Conservation (phyloP, 192 early-diverging fungal species). For the Nowakowskiella sp. region DNA sequence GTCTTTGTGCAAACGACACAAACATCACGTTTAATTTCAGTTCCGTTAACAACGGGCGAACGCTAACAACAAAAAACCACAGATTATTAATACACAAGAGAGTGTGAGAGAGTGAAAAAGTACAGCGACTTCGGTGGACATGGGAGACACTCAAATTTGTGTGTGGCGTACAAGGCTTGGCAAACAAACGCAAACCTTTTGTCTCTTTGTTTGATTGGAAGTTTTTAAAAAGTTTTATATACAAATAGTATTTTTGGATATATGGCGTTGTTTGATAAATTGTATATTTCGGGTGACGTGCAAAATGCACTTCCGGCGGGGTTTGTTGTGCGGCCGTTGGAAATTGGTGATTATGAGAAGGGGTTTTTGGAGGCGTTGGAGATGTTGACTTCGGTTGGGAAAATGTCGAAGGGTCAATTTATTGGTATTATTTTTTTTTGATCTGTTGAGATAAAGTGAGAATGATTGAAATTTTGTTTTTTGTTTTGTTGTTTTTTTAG, state of each 20-base stretch:
- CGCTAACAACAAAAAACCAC: background rate
- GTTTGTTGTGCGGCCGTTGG: conserved; percentile 70
- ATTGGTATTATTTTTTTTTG: too few relatives aligned
- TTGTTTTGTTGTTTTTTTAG: conserved; percentile 19
- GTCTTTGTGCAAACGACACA: conserved; percentile 3
- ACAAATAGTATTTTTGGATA: too few relatives aligned
- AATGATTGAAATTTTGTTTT: background rate
- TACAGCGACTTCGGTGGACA: background rate
- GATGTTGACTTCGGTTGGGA: conserved; percentile 72
- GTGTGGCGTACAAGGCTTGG: too few relatives aligned
- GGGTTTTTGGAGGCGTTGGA: conserved; percentile 51
- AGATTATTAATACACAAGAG: background rate
- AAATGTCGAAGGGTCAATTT: conserved; percentile 59
- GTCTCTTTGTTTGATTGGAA: too few relatives aligned
- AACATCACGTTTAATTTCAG: background rate
- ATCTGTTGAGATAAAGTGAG: too few relatives aligned
- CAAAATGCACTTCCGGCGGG: conserved; percentile 51
- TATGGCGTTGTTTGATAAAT: conserved; percentile 60
- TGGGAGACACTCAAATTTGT: too few relatives aligned
- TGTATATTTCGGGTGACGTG: conserved; percentile 62
- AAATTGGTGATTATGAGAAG: conserved; percentile 70
- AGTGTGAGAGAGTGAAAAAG: background rate
- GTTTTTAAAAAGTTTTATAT: too few relatives aligned
- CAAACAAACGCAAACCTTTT: too few relatives aligned
- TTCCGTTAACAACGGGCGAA: background rate